Evolutionary conservation across 148 eudicot genomes (phyloP).

Genomic region (Rhododendron ovatum): DNA sequence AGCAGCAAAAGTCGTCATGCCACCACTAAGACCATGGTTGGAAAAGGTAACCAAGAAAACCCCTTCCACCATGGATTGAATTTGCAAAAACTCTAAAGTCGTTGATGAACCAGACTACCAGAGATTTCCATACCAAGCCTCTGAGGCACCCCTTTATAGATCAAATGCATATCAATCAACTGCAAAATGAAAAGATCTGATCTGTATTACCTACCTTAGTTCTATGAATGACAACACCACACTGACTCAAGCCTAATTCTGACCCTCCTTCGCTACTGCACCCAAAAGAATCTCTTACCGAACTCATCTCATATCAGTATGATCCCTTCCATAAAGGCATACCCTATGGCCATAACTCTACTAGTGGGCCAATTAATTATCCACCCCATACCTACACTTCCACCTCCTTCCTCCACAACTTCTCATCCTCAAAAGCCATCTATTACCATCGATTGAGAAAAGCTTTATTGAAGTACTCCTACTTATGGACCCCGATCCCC

Average conservation of each 20-base stretch:
- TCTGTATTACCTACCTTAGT: neutral
- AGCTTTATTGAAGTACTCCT: neutral
- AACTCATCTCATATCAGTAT: neutral
- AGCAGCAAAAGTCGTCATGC: neutral
- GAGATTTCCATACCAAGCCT: neutral
- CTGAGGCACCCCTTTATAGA: neutral
- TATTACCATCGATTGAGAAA: neutral
- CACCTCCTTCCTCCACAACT: neutral
- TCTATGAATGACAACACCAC: neutral
- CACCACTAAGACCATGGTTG: neutral
- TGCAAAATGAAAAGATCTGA: neutral
- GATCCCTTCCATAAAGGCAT: neutral
- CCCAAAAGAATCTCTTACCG: too few relatives aligned
- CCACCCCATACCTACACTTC: neutral
- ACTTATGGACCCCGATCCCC: neutral
- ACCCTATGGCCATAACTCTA: neutral
- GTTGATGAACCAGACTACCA: neutral
- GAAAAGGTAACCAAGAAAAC: neutral
- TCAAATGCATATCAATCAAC: neutral
- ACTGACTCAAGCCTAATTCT: neutral
- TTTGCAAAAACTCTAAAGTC: neutral
- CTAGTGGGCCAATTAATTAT: neutral
- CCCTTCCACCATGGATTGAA: neutral
- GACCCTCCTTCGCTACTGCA: neutral
- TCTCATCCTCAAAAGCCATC: neutral